phyloP scores from a whole-genome alignment of 1,139 yeast genomes.

The Geotrichum cucujoidarum region DNA sequence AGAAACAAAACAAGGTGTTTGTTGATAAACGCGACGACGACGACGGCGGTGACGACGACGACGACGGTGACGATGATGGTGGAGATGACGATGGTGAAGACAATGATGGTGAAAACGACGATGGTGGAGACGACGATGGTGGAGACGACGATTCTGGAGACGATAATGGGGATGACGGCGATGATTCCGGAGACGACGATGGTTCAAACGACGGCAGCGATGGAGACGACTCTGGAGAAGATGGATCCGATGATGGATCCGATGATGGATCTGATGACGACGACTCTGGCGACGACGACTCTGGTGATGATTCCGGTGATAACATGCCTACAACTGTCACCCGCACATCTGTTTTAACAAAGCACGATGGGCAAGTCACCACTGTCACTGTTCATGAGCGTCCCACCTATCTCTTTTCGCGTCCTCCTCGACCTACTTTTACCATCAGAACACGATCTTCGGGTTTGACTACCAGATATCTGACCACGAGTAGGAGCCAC shows the following conservation, averaged over 20 bases:
- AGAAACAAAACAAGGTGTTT: neutral
- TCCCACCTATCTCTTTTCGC: neutral
- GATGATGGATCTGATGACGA: conserved; percentile 3
- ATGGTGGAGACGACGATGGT: neutral
- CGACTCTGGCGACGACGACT: neutral
- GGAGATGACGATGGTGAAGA: neutral
- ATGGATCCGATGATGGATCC: neutral
- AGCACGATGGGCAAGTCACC: neutral
- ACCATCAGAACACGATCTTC: neutral
- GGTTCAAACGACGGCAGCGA: neutral
- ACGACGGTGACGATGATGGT: neutral
- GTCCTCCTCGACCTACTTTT: too few species aligned
- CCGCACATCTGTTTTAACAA: neutral
- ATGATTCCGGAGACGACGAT: neutral
- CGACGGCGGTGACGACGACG: neutral
- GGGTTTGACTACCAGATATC: neutral
- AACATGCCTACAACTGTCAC: neutral
- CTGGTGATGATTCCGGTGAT: conserved; percentile 4
- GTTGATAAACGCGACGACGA: neutral
- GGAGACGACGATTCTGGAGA: neutral
- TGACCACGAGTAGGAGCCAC: neutral
- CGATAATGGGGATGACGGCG: neutral
- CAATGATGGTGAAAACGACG: too few species aligned
- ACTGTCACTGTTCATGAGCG: neutral
- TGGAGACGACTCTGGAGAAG: neutral